Evolutionary conservation across 1,139 yeast species (phyloP), one percentile per base, ranked within the genome.

Genomic region (Cylindricascospora bacillispora): DNA sequence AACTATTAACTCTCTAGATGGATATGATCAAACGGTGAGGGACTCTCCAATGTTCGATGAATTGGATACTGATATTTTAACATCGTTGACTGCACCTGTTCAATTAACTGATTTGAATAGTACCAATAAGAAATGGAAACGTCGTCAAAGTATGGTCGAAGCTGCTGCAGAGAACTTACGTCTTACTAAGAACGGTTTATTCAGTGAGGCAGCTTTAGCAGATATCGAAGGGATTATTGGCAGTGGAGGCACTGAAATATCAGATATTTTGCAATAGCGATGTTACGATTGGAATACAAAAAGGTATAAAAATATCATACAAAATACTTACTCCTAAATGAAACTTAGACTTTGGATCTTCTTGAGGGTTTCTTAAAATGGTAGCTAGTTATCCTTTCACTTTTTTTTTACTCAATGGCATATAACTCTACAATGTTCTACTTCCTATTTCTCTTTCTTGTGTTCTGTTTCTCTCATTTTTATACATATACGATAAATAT

Each of bases 141-240:
- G 83, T 48, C 61, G 78, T 40, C 77, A 76, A 22, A 72, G 80
- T 32, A 65, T 70, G 33, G 78, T 64, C 2, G 86, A 77, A 43
- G 85, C 86, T 2, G 76, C 74, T n/a, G 67, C 72, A 5, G 86
- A 76, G 46, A 85, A 85, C 4, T 60, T 73, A 42, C 60, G 86
- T 37, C 71, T 77, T 10, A 79, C 92, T 1, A 77, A 71, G 43
- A 70, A 72, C 39, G 92, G 92, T 4, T 58, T 79, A 35, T 78
- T 78, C 51, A 74, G 77, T 48, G 86, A 78, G 48, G 70, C 70
- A 37, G 75, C 82, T 1, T 55, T 79, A 43, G 71, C 74, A 6
- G 79, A 75, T 43, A 80, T 78, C 23, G 89, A 78, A 45, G 81
- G 73, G 42, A 51, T 52, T 11, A 41, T 52, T 12, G 47, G 44